Evolutionary conservation across 495 filamentous ascomycete genomes (phyloP), one percentile per base, ranked within the genome.

Genomic region (Penicillium goetzii): DNA sequence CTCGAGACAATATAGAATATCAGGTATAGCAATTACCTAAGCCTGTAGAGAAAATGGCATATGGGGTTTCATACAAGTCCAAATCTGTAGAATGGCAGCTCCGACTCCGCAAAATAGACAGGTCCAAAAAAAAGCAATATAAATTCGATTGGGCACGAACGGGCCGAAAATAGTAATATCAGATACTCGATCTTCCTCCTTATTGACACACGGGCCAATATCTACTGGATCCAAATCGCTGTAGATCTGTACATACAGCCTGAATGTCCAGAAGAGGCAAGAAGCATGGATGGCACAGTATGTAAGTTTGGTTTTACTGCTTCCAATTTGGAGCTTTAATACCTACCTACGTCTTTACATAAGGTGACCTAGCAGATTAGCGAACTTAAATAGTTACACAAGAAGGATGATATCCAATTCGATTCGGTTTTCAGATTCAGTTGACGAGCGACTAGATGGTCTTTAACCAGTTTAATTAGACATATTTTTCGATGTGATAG

Each of bases 51-150:
- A 38, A 34, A 2, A 17, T 12, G 5, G 10, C 3, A 2, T 17
- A 40, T 17, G 3, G 6, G 43, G 43, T 47, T 25, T 47, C 43
- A 47, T 47, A 47, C 43, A 47, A 47, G 43, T 14, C 43, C 3
- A 47, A 23, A 47, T 0, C 6, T 32, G 30, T 3, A 41, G 7
- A n/a, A 6, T 41, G 38, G 38, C 38, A 41, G 38, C 6, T 41
- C 38, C 4, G 36, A 25, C 19, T 12, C 43, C 11, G 43, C 43
- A 25, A 25, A 47, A 47, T 8, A 47, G 19, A 47, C 21, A 23
- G 19, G 15, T 47, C 43, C 41, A 19, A 47, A 25, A 47, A 47
- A 45, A 47, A 47, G 43, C 43, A 47, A 47, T 25, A 11, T 47
- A 2, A 21, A 47, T 12, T 47, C 43, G 25, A 23, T 47, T 47